A percentile compares a stretch with the other conserved stretches of the same genome.
Conservation (phyloP, 148 eudicot species). For the Cornus controversa region DNA sequence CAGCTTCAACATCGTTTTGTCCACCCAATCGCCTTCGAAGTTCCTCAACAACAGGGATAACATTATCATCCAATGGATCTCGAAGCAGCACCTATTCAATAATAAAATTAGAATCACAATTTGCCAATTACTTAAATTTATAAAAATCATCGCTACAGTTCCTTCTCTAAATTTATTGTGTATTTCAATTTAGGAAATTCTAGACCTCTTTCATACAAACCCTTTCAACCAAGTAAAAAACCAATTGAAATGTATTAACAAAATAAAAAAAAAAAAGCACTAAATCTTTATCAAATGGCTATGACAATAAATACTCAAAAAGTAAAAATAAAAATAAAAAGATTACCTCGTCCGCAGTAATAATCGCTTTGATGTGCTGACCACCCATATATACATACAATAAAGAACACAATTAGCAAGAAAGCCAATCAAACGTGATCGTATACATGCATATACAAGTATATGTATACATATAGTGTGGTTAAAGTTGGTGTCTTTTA, state of each 20-base stretch:
- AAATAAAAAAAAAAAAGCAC: no score
- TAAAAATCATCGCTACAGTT: background rate
- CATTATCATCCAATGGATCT: conserved; percentile 63
- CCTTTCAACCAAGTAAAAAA: background rate
- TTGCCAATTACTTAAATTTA: background rate
- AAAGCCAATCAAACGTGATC: conserved; percentile 12
- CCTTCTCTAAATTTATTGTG: background rate
- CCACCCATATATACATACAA: conserved; percentile 12
- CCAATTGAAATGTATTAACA: background rate
- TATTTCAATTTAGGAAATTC: background rate
- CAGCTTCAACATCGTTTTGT: conserved; percentile 52
- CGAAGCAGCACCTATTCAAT: conserved; percentile 60
- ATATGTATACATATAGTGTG: no score
- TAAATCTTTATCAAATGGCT: background rate
- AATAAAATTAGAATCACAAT: background rate
- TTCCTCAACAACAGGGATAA: conserved; percentile 73
- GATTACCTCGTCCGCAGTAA: conserved; percentile 78
- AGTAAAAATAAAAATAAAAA: background rate
- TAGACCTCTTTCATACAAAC: background rate
- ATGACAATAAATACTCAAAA: no score
- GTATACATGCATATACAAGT: background rate
- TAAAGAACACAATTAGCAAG: conserved; percentile 4
- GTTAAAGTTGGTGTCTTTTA: no score
- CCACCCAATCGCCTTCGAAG: conserved; percentile 55
- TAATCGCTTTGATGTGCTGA: conserved; percentile 86